Evolutionary conservation across 345 rosid genomes (phyloP), one percentile per base, ranked within the genome.

Genomic region (Gynandropsis gynandra): DNA sequence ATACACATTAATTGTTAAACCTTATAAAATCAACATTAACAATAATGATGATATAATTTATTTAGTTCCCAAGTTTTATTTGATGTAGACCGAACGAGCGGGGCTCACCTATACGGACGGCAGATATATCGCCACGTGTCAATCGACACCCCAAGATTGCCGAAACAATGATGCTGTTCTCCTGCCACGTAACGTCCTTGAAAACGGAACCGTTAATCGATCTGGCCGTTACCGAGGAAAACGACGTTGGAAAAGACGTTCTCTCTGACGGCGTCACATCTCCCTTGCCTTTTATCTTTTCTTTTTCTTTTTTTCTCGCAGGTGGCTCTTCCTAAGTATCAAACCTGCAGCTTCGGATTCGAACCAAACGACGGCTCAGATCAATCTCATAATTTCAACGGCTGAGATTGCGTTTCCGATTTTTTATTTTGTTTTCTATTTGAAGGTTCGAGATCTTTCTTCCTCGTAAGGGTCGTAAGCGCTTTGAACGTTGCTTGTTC

Each of bases 301-400:
- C 9, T 13, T 57, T 18, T 18, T 1, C 34, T n/a, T n/a, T n/a
- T n/a, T n/a, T n/a, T n/a, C 16, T 16, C 24, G 41, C 34, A 56
- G 9, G 27, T 21, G 21, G 54, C 51, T 48, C 16, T 32, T 4
- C 32, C 47, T 66, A 64, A 58, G 58, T 57, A 31, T 27, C 61
- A 53, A 52, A 47, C 47, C 37, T 53, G 1, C 15, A 8, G 66
- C 19, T 17, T 35, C 11, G 66, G 56, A 14, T 12, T 58, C 71
- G 58, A 54, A 54, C 61, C 71, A 59, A 66, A 42, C 16, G 42
- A 54, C 58, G 66, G 62, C 9, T 49, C 0, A 49, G 62, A 66
- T 66, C 6, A 20, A 2, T 8, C 2, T 0, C 0, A 27, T 13
- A 1, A 15, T 19, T 49, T 55, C 34, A 20, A 55, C 62, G 72